Conservation (phyloP, 495 filamentous ascomycete species). For the Poronia punctata region DNA sequence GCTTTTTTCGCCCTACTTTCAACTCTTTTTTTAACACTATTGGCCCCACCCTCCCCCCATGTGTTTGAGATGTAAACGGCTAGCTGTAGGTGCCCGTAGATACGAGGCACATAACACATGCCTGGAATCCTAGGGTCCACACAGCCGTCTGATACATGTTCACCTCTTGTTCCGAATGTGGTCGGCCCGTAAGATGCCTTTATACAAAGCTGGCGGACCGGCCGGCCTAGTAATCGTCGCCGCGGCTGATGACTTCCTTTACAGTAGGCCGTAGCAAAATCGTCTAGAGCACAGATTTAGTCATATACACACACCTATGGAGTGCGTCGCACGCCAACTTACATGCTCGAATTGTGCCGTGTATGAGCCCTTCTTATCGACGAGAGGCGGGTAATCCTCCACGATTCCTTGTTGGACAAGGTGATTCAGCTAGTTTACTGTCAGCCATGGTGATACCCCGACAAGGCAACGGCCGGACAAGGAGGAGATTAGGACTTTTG, state of each 20-base stretch:
- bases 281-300: constrained; percentile 51
- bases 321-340: constrained; percentile 29
- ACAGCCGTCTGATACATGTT: too few relatives aligned
- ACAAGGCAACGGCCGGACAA: neutral
- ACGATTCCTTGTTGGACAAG: constrained; percentile 78
- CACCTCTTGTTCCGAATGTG: too few relatives aligned
- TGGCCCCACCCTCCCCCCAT: too few relatives aligned
- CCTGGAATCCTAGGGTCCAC: too few relatives aligned
- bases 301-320: neutral
- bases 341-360: constrained; percentile 95
- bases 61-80: too few relatives aligned
- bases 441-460: constrained; percentile 11
- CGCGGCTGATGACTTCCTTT: constrained; percentile 89
- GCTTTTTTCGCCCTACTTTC: too few relatives aligned
- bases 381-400: constrained; percentile 81
- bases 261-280: constrained; percentile 79
- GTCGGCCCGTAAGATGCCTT: too few relatives aligned
- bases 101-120: too few relatives aligned
- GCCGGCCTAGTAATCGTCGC: constrained; percentile 86
- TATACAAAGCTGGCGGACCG: too few relatives aligned
- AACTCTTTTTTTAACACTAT: too few relatives aligned
- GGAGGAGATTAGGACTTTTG: too few relatives aligned
- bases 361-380: constrained; percentile 90
- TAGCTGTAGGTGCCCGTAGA: too few relatives aligned
- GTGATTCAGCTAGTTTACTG: constrained; percentile 66